Base-by-base conservation (phyloP, 164 flowering plant genomes). In the Annona squamosa region DNA sequence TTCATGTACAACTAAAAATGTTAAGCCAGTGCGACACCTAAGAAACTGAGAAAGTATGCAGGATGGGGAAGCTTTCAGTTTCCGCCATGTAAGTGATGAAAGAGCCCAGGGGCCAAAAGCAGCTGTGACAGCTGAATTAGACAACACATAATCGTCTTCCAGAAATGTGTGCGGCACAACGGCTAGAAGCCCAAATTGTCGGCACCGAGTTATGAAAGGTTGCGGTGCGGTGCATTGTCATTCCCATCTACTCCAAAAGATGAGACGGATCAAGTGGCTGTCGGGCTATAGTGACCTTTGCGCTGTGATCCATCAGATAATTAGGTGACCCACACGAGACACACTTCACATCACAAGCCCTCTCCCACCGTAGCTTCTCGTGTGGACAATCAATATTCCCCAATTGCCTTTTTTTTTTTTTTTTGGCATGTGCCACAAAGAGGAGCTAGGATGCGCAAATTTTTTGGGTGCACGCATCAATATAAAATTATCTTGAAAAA, bases 211-310 rank as follows among this genome's bases (percentile, higher is more conserved):
- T 63, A 63, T 52, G 59, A 52, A 52, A 52, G 17, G 44, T 64
- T 9, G 67, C 26, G 12, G 3, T 9, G 67, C 26, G 12, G 3
- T 2, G 42, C 67, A 42, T 66, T 44, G 42, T 66, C 45, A 42
- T 10, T 4, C 46, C 16, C 18, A n/a, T 66, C 46, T 42, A 65
- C 41, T 65, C 68, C 4, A 56, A 56, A 18, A 41, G 68, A 66
- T 43, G 43, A 66, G 68, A 66, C 68, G 3, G 47, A 66, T 66
- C 68, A 66, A 66, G 46, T 44, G 46, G 68, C 42, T 66, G 46
- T 66, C 46, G 44, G 68, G 46, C 37, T 42, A 3, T 12, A 66
- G 46, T 44, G 47, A 44, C 46, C 68, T 9, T 46, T 42, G 43
- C n/a, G 3, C 43, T 7, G 59, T 10, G 59, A 52, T 52, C 9